These are phyloP conservation scores for Eremochloa ophiuroides DNA, from an alignment of 176 grass and related monocot species.

Conservation along the genomic window DNA sequence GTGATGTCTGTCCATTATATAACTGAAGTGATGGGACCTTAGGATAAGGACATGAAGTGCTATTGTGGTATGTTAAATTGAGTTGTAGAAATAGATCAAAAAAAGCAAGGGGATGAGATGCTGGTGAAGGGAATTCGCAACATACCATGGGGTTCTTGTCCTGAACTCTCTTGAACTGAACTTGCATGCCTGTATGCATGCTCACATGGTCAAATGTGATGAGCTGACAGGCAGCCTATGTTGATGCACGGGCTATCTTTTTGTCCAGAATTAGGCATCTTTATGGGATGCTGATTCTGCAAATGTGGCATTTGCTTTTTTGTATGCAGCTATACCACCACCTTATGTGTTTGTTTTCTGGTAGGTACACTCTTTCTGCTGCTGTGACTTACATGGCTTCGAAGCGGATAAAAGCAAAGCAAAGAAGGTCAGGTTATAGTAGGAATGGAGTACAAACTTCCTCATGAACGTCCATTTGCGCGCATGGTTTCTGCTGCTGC, in stretches of 20 bases:
- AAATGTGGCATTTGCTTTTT: neutral
- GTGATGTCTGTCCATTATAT: neutral
- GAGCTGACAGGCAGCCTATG: neutral
- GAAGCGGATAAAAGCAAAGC: slow-evolving; percentile 66
- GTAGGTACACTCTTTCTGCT: slow-evolving; percentile 92
- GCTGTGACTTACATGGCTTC: slow-evolving; percentile 86
- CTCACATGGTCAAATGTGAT: neutral
- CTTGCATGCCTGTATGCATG: neutral
- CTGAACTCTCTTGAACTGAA: neutral
- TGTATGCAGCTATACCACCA: neutral
- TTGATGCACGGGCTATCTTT: neutral
- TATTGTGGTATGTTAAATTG: slow-evolving; percentile 6
- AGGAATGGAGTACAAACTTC: neutral
- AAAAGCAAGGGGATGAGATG: neutral
- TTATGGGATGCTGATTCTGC: neutral
- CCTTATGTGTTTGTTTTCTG: slow-evolving; percentile 18
- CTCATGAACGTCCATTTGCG: neutral
- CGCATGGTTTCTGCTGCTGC: neutral
- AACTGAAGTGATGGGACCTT: neutral
- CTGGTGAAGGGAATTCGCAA: neutral
- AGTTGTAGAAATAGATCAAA: neutral
- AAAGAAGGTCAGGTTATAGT: slow-evolving; percentile 62
- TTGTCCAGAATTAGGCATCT: neutral
- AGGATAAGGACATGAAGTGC: neutral
- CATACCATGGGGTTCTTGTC: neutral